Conservation (phyloP, 1,139 yeast species). For the Kazachstania sp. region DNA sequence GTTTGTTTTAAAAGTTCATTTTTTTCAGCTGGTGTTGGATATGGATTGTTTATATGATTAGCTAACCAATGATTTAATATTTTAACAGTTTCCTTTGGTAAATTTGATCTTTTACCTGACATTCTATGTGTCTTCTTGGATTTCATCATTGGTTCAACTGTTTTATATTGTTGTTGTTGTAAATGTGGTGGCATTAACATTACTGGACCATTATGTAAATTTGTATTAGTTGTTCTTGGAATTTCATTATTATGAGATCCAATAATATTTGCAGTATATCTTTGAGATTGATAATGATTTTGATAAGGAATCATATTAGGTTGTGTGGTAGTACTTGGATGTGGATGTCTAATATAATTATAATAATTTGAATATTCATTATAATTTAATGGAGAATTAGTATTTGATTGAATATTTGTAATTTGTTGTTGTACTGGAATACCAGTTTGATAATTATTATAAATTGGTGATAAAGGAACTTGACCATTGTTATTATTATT, state of each 20-base stretch:
- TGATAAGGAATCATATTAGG: background rate
- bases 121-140: background rate
- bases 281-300: conserved; percentile 3
- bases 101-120: conserved; percentile 46
- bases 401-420: background rate
- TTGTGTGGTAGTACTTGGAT: background rate
- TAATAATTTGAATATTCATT: conserved; percentile 2
- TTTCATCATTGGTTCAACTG: background rate
- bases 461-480: background rate
- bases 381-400: conserved; percentile 1
- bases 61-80: conserved; percentile 77
- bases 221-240: conserved; percentile 1
- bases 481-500: too few species aligned
- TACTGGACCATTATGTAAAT: background rate
- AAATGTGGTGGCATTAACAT: background rate
- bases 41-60: conserved; percentile 82
- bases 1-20: conserved; percentile 69
- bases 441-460: background rate
- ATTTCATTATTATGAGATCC: background rate
- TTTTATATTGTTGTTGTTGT: background rate
- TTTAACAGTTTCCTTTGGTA: conserved; percentile 84
- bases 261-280: conserved; percentile 5
- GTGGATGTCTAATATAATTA: conserved; percentile 2
- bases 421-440: background rate
- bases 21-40: conserved; percentile 88